Base-by-base conservation (phyloP, 208 protist species). In the Trypanosoma mega region DNA sequence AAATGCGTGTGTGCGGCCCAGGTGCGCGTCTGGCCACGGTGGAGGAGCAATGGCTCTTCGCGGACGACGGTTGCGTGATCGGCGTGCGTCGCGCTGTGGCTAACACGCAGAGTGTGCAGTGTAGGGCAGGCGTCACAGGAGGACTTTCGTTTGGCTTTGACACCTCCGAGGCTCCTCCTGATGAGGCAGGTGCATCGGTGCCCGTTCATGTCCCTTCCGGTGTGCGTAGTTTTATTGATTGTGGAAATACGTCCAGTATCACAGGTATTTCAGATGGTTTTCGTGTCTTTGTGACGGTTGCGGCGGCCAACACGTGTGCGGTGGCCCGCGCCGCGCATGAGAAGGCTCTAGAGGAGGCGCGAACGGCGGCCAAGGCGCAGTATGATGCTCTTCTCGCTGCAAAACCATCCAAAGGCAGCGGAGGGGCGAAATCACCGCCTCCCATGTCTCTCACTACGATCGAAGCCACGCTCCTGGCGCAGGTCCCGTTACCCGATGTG, bases 11-110 rank as follows among this genome's bases (percentile, higher is more conserved):
- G 11, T 34, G 57, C 11, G 74, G 69, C 16, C n/a, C 44, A 12
- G 66, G 75, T 3, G 74, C 80, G 0, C 71, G 63, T n/a, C 62
- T 51, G 16, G 78, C 74, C 0, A 53, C 68, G 12, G 68, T 81
- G 23, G 84, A 92, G 51, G 75, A 80, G 31, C 75, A 82, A 46
- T 90, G 80, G 82, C 74, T 90, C 69, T 78, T 76, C 23, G 67
- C 74, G 0, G 63, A 44, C 11, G 88, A 92, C 54, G 74, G 85
- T 31, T 75, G 58, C 21, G 12, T 74, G 9, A 63, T 94, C 29
- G 85, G 87, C 50, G 82, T 92, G 43, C 59, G 74, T 11, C 69
- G 80, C 0, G 74, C 59, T 3, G 66, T 74, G 1, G 76, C 68
- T 31, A 94, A 94, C 62, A 87, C 74, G 24, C 71, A 57, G 12